Percentiles rank a stretch among this genome's conserved stretches.
These are phyloP conservation scores for Phytophthora tentaculata DNA, from an alignment of 352 stramenopile species.

Conservation along the genomic window DNA sequence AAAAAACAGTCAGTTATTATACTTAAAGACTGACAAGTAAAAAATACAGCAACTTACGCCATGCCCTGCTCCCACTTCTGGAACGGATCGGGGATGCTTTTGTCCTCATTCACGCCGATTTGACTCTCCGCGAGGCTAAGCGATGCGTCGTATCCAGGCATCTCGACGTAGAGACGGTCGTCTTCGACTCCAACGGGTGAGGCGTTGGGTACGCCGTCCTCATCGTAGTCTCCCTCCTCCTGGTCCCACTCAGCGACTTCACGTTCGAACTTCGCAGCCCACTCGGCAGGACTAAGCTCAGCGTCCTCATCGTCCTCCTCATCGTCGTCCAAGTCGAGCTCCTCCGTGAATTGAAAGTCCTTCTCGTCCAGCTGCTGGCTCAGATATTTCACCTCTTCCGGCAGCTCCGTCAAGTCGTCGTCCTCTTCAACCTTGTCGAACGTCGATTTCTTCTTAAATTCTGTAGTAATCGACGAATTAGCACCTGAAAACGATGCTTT, in stretches of 20 bases:
- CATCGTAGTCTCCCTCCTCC: constrained; percentile 34
- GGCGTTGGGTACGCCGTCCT: constrained; percentile 2
- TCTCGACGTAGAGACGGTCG: constrained; percentile 78
- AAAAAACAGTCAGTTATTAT: constrained; percentile 8
- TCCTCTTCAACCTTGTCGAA: constrained; percentile 62
- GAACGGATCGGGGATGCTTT: constrained; percentile 52
- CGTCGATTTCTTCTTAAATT: constrained; percentile 66
- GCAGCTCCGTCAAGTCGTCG: constrained; percentile 52
- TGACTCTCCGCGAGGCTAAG: constrained; percentile 62
- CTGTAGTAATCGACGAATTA: constrained; percentile 12
- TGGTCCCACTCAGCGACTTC: constrained; percentile 64
- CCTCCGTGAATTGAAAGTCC: constrained; percentile 39
- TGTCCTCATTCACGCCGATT: constrained; percentile 41
- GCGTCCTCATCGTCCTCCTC: constrained; percentile 48
- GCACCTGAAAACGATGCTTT: not conserved
- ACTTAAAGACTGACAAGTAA: constrained; percentile 2
- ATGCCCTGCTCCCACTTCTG: constrained; percentile 56
- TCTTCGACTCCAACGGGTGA: constrained; percentile 46
- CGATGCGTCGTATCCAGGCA: constrained; percentile 71
- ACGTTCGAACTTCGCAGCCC: constrained; percentile 71
- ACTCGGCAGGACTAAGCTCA: constrained; percentile 58
- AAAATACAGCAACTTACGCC: constrained; percentile 47
- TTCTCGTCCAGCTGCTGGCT: constrained; percentile 53
- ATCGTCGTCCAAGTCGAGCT: constrained; percentile 17
- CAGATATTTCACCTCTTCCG: constrained; percentile 70